Evolutionary conservation across 495 filamentous ascomycete species (phyloP).

Genomic region (Stereocaulon alpinum): DNA sequence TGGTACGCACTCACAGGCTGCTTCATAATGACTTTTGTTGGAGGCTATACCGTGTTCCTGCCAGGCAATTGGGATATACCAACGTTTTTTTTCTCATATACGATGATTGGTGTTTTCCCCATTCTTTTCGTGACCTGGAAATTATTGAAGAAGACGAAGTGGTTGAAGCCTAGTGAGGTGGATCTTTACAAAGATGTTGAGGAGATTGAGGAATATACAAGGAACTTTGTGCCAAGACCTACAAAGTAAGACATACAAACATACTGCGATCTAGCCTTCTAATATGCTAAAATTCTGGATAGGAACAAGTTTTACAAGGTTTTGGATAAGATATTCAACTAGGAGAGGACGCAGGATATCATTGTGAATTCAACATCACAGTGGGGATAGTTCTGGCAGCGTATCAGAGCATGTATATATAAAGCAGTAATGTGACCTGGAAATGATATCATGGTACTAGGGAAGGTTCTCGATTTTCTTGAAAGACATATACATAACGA

Average conservation of each 20-base stretch:
- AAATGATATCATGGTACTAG: too few relatives aligned
- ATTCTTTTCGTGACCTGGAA: conserved; percentile 64
- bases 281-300: neutral
- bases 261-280: too few relatives aligned
- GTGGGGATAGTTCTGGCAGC: too few relatives aligned
- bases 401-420: too few relatives aligned
- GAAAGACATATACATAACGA: too few relatives aligned
- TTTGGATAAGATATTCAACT: conserved; percentile 9
- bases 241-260: conserved; percentile 40
- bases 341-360: neutral
- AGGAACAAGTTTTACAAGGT: conserved; percentile 7
- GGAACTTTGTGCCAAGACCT: conserved; percentile 46
- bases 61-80: conserved; percentile 61
- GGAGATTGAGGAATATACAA: conserved; percentile 65
- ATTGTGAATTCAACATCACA: neutral
- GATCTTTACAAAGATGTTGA: conserved; percentile 54
- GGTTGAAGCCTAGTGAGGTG: conserved; percentile 47
- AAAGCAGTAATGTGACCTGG: too few relatives aligned
- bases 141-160: conserved; percentile 50
- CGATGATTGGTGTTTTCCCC: conserved; percentile 58
- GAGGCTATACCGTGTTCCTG: conserved; percentile 68
- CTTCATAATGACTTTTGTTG: conserved; percentile 61
- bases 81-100: conserved; percentile 69
- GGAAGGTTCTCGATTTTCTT: too few relatives aligned
- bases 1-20: conserved; percentile 54